Evolutionary conservation across 805 yeast genomes (phyloP), one percentile per base, ranked within the genome.

Genomic region (Candida ipomoeae): DNA sequence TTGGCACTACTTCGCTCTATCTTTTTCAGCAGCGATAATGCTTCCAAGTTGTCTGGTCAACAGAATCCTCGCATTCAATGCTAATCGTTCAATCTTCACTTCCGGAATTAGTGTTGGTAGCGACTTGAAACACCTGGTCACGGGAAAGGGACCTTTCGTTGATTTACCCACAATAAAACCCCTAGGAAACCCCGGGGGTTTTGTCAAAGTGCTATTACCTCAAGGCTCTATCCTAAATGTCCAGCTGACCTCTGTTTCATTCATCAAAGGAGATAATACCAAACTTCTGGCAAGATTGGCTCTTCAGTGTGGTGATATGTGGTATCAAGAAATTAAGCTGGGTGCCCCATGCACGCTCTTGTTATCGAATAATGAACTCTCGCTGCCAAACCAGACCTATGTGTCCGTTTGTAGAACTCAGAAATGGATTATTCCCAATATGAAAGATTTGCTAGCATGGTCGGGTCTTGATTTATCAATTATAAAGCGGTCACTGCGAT

Each of bases 81-180:
- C 35, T n/a, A 42, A 20, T 8, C 45, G 45, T 11, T 21, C 32
- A n/a, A 11, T 33, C 20, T 20, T 13, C 17, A 42, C 18, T n/a
- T 42, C 45, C 11, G 38, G 29, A 14, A 42, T 42, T 14, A 42
- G 14, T 42, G 31, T 42, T 21, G 37, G 40, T 15, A 37, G 34
- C 8, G 42, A 13, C 6, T 15, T 39, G 33, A 41, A 31, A 10
- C 33, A 36, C 15, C 36, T 35, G 34, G 56, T 44, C 5, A 55
- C 59, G 11, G 57, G 57, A 8, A 41, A 32, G 17, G 58, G 59
- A 3, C 59, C 59, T 3, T 55, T 55, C 34, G 35, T 54, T 29
- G 54, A 52, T 11, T 17, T 52, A 15, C 59, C 56, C 3, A 44
- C 46, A 13, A 15, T 54, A 17, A 40, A 44, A 23, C 46, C 49